These are phyloP conservation scores for Dicorynia guianensis DNA, from an alignment of 306 rosid species.

Conservation along the genomic window DNA sequence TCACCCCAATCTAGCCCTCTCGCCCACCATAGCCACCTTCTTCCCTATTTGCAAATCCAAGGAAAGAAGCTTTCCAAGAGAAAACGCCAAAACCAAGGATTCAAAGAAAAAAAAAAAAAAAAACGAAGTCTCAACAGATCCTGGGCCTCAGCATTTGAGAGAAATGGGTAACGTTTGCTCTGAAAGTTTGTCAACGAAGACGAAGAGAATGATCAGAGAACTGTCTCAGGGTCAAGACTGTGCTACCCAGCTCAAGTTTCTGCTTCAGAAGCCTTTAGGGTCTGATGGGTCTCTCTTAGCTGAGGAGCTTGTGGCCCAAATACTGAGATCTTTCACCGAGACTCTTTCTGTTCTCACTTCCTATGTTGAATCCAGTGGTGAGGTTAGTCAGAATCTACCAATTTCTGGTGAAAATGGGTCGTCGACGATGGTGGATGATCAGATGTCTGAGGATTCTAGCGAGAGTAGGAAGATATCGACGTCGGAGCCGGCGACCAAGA, in stretches of 20 bases:
- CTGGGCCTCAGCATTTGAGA: background rate
- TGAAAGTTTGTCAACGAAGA: conserved; percentile 4
- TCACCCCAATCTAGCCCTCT: too few species aligned
- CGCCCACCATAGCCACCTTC: background rate
- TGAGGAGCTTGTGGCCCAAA: conserved; percentile 43
- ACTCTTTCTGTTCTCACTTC: conserved; percentile 54
- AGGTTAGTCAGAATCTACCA: conserved; percentile 11
- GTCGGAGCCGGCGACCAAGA: conserved; percentile 33
- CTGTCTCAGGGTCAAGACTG: conserved; percentile 52
- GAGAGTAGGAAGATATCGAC: conserved; percentile 49
- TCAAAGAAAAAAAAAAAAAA: too few species aligned
- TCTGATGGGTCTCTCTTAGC: conserved; percentile 42
- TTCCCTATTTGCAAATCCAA: background rate
- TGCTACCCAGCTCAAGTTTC: conserved; percentile 56
- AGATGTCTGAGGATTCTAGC: conserved; percentile 53
- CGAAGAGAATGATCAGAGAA: conserved; percentile 29
- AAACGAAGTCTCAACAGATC: conserved; percentile 5
- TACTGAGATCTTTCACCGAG: conserved; percentile 49
- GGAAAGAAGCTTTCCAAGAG: background rate
- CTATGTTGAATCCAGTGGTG: background rate
- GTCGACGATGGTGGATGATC: conserved; percentile 42
- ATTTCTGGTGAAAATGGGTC: conserved; percentile 31
- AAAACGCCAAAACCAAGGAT: too few species aligned
- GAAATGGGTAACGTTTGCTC: conserved; percentile 43
- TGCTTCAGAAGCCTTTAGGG: conserved; percentile 42